phyloP scores from a whole-genome alignment of 768 basidiomycete species.

The Candolleomyces aberdarensis region DNA sequence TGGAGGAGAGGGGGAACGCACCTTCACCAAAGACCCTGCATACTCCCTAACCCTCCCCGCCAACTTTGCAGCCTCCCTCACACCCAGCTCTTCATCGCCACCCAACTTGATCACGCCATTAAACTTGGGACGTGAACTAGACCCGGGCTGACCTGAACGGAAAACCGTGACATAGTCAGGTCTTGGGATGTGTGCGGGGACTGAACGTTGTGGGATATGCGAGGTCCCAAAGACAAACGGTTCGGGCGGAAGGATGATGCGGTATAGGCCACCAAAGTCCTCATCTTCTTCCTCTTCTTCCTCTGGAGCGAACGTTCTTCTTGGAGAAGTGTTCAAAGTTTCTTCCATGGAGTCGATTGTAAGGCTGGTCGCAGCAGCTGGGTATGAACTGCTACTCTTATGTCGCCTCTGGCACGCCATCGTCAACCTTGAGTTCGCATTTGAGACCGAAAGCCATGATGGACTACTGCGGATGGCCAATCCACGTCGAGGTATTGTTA shows the following conservation, averaged over 20 bases:
- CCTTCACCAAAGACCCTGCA: conserved; percentile 51
- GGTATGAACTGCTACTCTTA: no score
- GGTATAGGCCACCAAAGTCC: conserved; percentile 51
- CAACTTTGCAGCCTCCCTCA: conserved; percentile 53
- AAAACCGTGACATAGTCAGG: conserved; percentile 48
- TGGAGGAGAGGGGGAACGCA: conserved; percentile 22
- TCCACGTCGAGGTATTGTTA: no score
- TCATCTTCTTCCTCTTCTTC: not conserved
- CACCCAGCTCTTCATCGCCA: conserved; percentile 44
- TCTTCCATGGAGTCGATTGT: no score
- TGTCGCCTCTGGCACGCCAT: no score
- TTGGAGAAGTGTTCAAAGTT: no score
- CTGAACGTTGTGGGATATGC: conserved; percentile 53
- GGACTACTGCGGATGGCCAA: no score
- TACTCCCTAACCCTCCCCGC: conserved; percentile 56
- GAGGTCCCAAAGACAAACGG: conserved; percentile 62
- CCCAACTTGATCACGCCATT: conserved; percentile 42
- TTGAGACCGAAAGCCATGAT: no score
- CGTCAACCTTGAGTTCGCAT: no score
- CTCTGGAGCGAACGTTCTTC: no score
- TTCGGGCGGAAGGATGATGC: conserved; percentile 61
- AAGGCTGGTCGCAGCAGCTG: no score
- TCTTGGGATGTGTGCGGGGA: conserved; percentile 52
- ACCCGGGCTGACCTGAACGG: no score
- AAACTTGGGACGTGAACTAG: conserved; percentile 14